A percentile compares a stretch with the other conserved stretches of the same genome.
These are phyloP conservation scores for Picea glauca DNA, from an alignment of 75 land plant species.

Conservation along the genomic window DNA sequence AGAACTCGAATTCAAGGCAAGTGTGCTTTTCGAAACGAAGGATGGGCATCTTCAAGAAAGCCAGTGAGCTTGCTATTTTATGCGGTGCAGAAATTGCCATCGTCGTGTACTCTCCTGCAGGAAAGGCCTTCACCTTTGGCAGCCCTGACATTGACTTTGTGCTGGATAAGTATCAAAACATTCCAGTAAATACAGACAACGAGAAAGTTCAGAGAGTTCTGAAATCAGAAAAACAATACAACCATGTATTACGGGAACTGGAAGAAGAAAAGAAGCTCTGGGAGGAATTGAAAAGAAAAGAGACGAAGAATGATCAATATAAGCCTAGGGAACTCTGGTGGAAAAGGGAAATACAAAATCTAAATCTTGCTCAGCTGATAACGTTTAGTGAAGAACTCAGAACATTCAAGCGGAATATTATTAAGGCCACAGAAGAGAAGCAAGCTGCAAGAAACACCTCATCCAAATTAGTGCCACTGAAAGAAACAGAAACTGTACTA, in stretches of 20 bases:
- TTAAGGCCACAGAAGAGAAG: too few species aligned
- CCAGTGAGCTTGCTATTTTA: conserved; percentile 46
- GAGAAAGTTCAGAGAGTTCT: conserved; percentile 1
- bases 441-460: too few species aligned
- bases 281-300: background rate
- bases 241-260: background rate
- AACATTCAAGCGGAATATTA: background rate
- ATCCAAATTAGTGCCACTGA: too few species aligned
- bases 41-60: conserved; percentile 42
- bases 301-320: background rate
- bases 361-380: background rate
- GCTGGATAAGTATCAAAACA: conserved; percentile 17
- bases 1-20: conserved; percentile 37
- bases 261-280: conserved; percentile 4
- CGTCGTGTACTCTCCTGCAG: conserved; percentile 45
- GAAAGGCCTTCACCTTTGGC: conserved; percentile 47
- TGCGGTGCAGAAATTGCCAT: conserved; percentile 46
- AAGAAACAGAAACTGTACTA: too few species aligned
- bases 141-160: conserved; percentile 45
- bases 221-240: conserved; percentile 5
- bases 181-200: background rate
- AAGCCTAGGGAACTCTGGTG: background rate
- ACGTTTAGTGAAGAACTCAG: background rate
- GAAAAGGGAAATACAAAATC: background rate
- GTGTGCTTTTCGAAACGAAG: conserved; percentile 46